Evolutionary conservation across 768 basidiomycete species (phyloP).

Genomic region (Podaxis pistillaris): DNA sequence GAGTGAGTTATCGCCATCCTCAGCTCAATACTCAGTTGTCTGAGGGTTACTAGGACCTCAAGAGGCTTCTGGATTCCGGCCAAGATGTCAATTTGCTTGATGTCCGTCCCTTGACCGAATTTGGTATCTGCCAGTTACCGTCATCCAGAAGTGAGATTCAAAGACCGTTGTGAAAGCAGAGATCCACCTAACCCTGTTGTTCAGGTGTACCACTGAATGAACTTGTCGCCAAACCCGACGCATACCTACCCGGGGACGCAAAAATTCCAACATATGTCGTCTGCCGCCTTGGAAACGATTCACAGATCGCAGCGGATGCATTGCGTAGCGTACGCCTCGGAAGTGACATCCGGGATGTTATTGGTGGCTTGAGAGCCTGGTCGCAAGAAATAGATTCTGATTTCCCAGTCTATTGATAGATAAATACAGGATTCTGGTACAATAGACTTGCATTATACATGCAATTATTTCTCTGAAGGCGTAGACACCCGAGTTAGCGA

Average conservation of each 20-base stretch:
- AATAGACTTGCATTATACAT: constrained; percentile 4
- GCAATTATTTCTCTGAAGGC: constrained; percentile 22
- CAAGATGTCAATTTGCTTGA: constrained; percentile 57
- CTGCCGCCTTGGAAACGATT: constrained; percentile 92
- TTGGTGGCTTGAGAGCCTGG: constrained; percentile 86
- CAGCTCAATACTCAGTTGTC: not conserved
- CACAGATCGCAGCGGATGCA: constrained; percentile 79
- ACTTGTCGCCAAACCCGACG: constrained; percentile 60
- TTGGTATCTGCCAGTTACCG: constrained; percentile 81
- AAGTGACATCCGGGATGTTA: constrained; percentile 56
- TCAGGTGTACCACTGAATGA: constrained; percentile 75
- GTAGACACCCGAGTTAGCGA: not conserved
- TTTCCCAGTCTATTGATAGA: constrained; percentile 76
- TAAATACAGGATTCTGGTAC: constrained; percentile 8
- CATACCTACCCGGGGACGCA: constrained; percentile 30
- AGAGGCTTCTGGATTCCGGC: constrained; percentile 29
- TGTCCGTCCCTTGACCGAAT: constrained; percentile 77
- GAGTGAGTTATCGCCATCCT: constrained; percentile 30
- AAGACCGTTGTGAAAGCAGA: not conserved
- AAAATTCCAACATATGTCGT: constrained; percentile 52
- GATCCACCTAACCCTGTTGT: not conserved
- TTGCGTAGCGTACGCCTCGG: constrained; percentile 36
- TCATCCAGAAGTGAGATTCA: constrained; percentile 62
- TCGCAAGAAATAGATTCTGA: constrained; percentile 63
- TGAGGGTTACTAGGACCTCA: constrained; percentile 43